A percentile compares a stretch with the other conserved stretches of the same genome.
Conservation (phyloP, 306 rosid species). For the Elaeagnus macrophylla region DNA sequence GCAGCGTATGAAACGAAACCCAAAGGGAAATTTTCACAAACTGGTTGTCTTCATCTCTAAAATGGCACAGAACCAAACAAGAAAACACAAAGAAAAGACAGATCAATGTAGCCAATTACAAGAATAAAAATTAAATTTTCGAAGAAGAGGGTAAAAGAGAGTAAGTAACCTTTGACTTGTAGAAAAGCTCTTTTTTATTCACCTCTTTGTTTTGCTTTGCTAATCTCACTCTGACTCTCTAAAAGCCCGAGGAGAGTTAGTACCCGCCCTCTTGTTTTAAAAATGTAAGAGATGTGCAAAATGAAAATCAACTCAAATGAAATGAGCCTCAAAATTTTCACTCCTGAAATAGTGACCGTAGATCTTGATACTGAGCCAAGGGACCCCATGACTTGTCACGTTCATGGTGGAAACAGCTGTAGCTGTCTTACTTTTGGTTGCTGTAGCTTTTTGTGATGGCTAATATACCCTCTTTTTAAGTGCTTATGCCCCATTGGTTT, state of each 20-base stretch:
- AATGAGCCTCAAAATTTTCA: constrained; percentile 48
- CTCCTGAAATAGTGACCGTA: constrained; percentile 38
- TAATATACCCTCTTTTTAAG: constrained; percentile 12
- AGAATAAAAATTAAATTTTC: background rate
- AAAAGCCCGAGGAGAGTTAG: constrained; percentile 26
- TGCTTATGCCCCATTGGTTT: constrained; percentile 11
- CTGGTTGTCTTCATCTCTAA: too few species aligned
- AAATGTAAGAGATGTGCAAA: constrained; percentile 25
- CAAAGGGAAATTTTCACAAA: too few species aligned
- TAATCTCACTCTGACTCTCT: background rate
- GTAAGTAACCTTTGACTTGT: constrained; percentile 45
- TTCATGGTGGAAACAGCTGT: constrained; percentile 58
- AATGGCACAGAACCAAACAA: background rate
- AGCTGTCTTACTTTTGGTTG: constrained; percentile 63
- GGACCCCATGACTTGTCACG: constrained; percentile 43
- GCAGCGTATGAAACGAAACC: too few species aligned
- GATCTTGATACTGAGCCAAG: constrained; percentile 22
- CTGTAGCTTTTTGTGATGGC: background rate
- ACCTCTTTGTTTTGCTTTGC: background rate
- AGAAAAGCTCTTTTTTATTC: constrained; percentile 13
- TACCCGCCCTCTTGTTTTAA: constrained; percentile 50
- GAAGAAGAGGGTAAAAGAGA: background rate
- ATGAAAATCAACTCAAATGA: constrained; percentile 52
- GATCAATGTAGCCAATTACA: background rate
- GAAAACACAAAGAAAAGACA: background rate